Percentiles rank a stretch among this genome's conserved stretches.
Evolutionary conservation across 2,329 filamentous ascomycete species (phyloP).

Genomic region (Arthrobotrys iridis): DNA sequence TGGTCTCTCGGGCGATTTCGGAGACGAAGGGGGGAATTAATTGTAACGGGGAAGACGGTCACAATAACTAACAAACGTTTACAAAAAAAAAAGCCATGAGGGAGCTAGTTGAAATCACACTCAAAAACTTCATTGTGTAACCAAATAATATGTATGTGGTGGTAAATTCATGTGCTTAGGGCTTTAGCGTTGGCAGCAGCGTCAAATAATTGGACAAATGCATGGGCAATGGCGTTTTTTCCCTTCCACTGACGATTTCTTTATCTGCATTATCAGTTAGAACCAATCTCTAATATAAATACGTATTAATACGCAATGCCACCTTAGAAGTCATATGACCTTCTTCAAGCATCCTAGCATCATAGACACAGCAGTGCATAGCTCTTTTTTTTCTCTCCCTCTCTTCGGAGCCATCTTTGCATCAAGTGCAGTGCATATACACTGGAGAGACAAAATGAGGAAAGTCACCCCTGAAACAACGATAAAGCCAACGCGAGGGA

Average conservation of each 20-base stretch:
- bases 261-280: constrained; percentile 17
- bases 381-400: background rate
- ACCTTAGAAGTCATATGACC: constrained; percentile 31
- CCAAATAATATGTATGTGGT: background rate
- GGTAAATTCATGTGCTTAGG: background rate
- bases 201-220: constrained; percentile 4
- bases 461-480: background rate
- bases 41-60: background rate
- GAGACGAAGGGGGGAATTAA: background rate
- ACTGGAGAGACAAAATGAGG: background rate
- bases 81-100: background rate
- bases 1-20: constrained; percentile 30
- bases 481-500: background rate
- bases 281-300: background rate
- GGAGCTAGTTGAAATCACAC: constrained; percentile 2
- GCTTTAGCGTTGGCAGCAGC: background rate
- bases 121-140: constrained; percentile 12
- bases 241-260: background rate
- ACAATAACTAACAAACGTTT: background rate
- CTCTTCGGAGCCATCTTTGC: background rate
- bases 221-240: constrained; percentile 1
- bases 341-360: constrained; percentile 13
- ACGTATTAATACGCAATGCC: constrained; percentile 13
- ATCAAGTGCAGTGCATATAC: background rate
- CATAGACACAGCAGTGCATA: background rate